Conservation (phyloP, 768 basidiomycete species). For the Xanthoconium purpureum region DNA sequence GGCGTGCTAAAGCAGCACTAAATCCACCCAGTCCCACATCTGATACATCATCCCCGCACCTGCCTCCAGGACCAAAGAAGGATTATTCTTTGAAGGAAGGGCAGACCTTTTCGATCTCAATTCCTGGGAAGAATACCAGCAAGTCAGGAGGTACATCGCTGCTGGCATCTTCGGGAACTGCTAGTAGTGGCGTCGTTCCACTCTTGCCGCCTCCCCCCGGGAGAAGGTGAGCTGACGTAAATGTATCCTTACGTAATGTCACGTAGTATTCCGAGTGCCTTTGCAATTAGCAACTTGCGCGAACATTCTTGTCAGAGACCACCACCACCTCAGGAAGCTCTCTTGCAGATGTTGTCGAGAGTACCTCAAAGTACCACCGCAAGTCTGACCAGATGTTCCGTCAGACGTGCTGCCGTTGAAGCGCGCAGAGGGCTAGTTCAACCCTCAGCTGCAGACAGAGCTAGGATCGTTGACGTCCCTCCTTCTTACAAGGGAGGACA, state of each 20-base stretch:
- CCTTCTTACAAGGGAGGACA: constrained; percentile 66
- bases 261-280: background rate
- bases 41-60: constrained; percentile 56
- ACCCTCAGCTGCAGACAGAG: constrained; percentile 78
- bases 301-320: constrained; percentile 8
- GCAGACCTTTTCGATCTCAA: constrained; percentile 88
- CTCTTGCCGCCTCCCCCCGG: constrained; percentile 82
- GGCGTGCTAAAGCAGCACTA: constrained; percentile 61
- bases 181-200: constrained; percentile 47
- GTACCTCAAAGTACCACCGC: constrained; percentile 39
- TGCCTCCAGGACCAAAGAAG: constrained; percentile 80
- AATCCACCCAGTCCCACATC: constrained; percentile 47
- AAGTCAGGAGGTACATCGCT: constrained; percentile 34
- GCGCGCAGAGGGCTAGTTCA: constrained; percentile 67
- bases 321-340: constrained; percentile 7
- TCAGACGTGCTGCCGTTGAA: constrained; percentile 19
- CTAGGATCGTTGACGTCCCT: constrained; percentile 79
- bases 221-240: constrained; percentile 38
- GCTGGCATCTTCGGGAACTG: constrained; percentile 34
- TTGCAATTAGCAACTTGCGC: background rate
- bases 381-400: constrained; percentile 28
- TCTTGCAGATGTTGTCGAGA: constrained; percentile 54
- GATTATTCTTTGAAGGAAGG: constrained; percentile 94
- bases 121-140: constrained; percentile 69
- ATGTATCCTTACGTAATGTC: constrained; percentile 17